Percentiles rank a stretch among this genome's conserved stretches.
Evolutionary conservation across 345 rosid genomes (phyloP).

Genomic region (Alliaria petiolata): DNA sequence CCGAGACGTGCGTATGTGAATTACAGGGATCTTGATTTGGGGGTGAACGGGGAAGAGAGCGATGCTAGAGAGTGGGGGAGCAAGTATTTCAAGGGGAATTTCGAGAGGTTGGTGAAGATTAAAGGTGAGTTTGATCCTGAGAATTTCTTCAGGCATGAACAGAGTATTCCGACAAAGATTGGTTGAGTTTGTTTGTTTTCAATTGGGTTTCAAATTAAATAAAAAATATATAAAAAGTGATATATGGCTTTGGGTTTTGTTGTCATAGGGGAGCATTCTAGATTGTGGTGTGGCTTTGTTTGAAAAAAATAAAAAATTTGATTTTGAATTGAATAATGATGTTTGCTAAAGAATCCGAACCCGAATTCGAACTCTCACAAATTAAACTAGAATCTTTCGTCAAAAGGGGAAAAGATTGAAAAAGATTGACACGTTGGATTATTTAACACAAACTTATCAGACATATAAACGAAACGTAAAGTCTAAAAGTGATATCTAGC

Average conservation of each 20-base stretch:
- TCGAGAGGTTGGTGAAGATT: slow-evolving; percentile 41
- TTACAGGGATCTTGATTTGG: slow-evolving; percentile 36
- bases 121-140: slow-evolving; percentile 52
- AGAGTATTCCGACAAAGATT: slow-evolving; percentile 49
- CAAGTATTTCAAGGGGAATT: slow-evolving; percentile 51
- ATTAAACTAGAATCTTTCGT: neutral
- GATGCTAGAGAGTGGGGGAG: slow-evolving; percentile 49
- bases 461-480: neutral
- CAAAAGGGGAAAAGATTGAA: neutral
- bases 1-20: slow-evolving; percentile 35
- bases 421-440: too few species aligned
- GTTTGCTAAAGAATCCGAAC: neutral
- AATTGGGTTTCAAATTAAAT: neutral
- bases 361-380: neutral
- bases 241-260: slow-evolving; percentile 9
- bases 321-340: neutral
- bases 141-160: slow-evolving; percentile 57
- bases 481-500: neutral
- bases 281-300: neutral
- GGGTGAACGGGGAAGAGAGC: slow-evolving; percentile 20
- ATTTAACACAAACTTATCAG: neutral
- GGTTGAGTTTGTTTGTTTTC: neutral
- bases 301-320: neutral
- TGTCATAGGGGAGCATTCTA: neutral
- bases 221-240: neutral